Base-by-base conservation (phyloP, 2,329 filamentous ascomycete species). In the Mycosphaerella sp. region DNA sequence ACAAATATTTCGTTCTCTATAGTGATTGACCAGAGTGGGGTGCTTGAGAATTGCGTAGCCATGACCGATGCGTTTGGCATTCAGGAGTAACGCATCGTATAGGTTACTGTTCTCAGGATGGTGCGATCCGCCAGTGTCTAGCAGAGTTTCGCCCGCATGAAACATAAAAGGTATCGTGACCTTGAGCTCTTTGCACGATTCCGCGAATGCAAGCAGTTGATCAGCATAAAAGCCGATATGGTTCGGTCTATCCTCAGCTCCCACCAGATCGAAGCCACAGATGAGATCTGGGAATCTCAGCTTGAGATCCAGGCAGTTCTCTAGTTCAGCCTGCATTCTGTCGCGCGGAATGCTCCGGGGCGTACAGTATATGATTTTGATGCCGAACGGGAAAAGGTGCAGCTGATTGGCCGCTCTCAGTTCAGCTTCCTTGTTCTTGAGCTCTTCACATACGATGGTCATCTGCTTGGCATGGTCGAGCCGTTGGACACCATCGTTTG, bases 341-440 rank as follows among this genome's bases (percentile, higher is more conserved):
- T 64, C 46, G 3, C 69, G 72, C 0, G 69, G 59, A 43, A 86
- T 84, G 0, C 79, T 82, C 5, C 84, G 73, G 0, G 84, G 84
- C 1, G 82, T 83, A 66, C 84, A 86, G 65, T 86, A 87, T 32
- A 87, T 84, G 54, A 87, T 78, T 66, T 86, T 86, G 55, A 87
- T 71, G 0, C 82, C 82, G 14, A 79, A 75, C 0, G 72, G 79
- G 59, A 86, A 84, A 45, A 73, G 73, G 13, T 70, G 48, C 0
- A 66, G 50, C 47, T 64, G 57, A 18, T 64, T 63, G 2, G 71
- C 52, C 0, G 50, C 54, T 52, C 74, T 66, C 34, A 76, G 65
- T 45, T 73, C 58, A 0, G 54, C 50, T 49, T 70, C 62, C 52
- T 83, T 84, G 0, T 62, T 64, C 4, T 70, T 53, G n/a, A 81